Percentiles rank a stretch among this genome's conserved stretches.
phyloP scores from a whole-genome alignment of 139 green algal species.

The Yamagishiella unicocca region DNA sequence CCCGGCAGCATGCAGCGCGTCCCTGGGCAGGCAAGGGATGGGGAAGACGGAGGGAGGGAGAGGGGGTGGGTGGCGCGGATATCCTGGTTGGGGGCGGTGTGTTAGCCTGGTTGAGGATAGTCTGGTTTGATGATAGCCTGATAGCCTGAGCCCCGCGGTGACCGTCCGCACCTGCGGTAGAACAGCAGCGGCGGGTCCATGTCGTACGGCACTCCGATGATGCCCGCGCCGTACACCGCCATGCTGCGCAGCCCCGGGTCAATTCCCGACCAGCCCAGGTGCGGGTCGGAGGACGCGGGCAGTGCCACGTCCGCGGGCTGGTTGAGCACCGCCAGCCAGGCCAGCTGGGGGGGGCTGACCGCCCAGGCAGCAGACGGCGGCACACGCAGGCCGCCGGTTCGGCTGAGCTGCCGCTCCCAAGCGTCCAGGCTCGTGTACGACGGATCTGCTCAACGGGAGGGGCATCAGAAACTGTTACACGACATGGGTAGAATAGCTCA shows the following conservation, averaged over 20 bases:
- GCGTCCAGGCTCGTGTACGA: not conserved
- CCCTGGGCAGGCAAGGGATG: not conserved
- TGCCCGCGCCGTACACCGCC: not conserved
- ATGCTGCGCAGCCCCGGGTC: not conserved
- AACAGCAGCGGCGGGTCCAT: conserved; percentile 27
- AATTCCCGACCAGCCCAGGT: not conserved
- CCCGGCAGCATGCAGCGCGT: not conserved
- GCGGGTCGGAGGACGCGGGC: not conserved
- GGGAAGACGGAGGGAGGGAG: not conserved
- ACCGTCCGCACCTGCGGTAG: not conserved
- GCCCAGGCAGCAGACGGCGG: not conserved
- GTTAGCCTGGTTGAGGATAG: too few relatives aligned
- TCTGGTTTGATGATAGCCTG: too few relatives aligned
- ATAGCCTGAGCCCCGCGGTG: too few relatives aligned
- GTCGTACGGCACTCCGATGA: conserved; percentile 23
- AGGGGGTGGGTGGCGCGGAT: not conserved
- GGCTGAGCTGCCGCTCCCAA: conserved; percentile 20
- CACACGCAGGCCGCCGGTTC: not conserved
- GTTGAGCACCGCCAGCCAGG: not conserved
- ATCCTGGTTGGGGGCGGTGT: not conserved
- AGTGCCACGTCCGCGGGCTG: not conserved
- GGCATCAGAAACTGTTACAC: not conserved
- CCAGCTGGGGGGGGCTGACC: conserved; percentile 20
- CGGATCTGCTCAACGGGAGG: not conserved
- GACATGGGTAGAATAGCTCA: not conserved